Percentiles rank a stretch among this genome's conserved stretches.
These are phyloP conservation scores for Starmera caribaea DNA, from an alignment of 805 yeast genomes.

Conservation along the genomic window DNA sequence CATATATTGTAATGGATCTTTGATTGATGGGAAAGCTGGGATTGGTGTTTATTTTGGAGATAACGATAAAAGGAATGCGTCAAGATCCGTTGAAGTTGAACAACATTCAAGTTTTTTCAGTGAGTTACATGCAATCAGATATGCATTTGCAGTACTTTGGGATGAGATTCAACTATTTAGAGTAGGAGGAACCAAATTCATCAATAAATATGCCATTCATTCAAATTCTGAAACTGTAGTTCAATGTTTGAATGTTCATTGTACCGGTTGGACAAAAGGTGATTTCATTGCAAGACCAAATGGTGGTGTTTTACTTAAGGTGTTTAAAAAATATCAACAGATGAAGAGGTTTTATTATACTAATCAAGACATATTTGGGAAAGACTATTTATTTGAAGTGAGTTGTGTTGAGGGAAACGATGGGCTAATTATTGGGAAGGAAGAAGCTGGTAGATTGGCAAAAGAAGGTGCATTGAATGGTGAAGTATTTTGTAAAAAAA, in stretches of 20 bases:
- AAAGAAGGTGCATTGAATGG: slow-evolving; percentile 32
- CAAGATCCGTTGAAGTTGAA: slow-evolving; percentile 25
- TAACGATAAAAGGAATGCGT: slow-evolving; percentile 38
- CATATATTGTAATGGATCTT: too few relatives aligned
- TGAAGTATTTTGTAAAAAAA: too few relatives aligned
- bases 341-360: slow-evolving; percentile 30
- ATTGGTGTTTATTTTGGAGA: slow-evolving; percentile 62
- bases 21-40: slow-evolving; percentile 30
- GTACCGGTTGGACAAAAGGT: slow-evolving; percentile 41
- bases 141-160: neutral
- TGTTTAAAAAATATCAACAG: slow-evolving; percentile 31
- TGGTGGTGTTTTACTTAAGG: slow-evolving; percentile 20
- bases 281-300: slow-evolving; percentile 39
- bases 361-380: slow-evolving; percentile 15
- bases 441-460: slow-evolving; percentile 68
- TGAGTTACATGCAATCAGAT: neutral
- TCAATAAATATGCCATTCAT: slow-evolving; percentile 31
- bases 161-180: slow-evolving; percentile 1
- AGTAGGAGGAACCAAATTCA: slow-evolving; percentile 7
- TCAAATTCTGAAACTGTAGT: slow-evolving; percentile 69
- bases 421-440: slow-evolving; percentile 58
- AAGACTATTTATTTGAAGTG: slow-evolving; percentile 30
- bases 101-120: slow-evolving; percentile 16
- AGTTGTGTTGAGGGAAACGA: slow-evolving; percentile 66
- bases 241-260: slow-evolving; percentile 49